These are phyloP conservation scores for Alternaria metachromatica DNA, from an alignment of 2,329 filamentous ascomycete genomes.

Conservation along the genomic window DNA sequence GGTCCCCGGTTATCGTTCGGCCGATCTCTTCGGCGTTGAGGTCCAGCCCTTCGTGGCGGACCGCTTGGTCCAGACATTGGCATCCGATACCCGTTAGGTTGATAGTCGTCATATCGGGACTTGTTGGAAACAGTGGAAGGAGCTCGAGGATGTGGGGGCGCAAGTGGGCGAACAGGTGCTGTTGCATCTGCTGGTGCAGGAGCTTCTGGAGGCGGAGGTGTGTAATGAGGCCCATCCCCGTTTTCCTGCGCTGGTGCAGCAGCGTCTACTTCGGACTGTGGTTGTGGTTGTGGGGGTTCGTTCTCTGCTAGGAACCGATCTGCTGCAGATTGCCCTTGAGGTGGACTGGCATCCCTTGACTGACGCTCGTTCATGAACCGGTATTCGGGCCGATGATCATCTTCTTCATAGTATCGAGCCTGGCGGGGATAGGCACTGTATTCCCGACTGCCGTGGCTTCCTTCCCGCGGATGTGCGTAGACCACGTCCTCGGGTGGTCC, in stretches of 20 bases:
- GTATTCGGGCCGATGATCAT: constrained; percentile 28
- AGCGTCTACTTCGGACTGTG: constrained; percentile 22
- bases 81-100: constrained; percentile 29
- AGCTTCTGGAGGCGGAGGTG: constrained; percentile 33
- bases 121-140: constrained; percentile 44
- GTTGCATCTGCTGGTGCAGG: constrained; percentile 22
- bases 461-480: constrained; percentile 40
- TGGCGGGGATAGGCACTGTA: constrained; percentile 36
- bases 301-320: constrained; percentile 46
- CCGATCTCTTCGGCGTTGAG: constrained; percentile 42
- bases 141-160: constrained; percentile 27
- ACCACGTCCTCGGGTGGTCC: constrained; percentile 33
- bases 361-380: constrained; percentile 31
- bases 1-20: constrained; percentile 42
- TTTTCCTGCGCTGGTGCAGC: constrained; percentile 25
- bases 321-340: constrained; percentile 37
- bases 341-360: constrained; percentile 28
- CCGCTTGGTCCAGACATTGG: constrained; percentile 35
- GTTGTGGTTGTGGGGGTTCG: constrained; percentile 20
- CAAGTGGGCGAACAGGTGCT: constrained; percentile 20
- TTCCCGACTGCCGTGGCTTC: constrained; percentile 32
- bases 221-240: constrained; percentile 40
- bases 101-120: constrained; percentile 39
- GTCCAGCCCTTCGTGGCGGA: constrained; percentile 32
- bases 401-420: constrained; percentile 38